phyloP scores from a whole-genome alignment of 2,329 filamentous ascomycete genomes.

The Calonectria pseudoturangicola region DNA sequence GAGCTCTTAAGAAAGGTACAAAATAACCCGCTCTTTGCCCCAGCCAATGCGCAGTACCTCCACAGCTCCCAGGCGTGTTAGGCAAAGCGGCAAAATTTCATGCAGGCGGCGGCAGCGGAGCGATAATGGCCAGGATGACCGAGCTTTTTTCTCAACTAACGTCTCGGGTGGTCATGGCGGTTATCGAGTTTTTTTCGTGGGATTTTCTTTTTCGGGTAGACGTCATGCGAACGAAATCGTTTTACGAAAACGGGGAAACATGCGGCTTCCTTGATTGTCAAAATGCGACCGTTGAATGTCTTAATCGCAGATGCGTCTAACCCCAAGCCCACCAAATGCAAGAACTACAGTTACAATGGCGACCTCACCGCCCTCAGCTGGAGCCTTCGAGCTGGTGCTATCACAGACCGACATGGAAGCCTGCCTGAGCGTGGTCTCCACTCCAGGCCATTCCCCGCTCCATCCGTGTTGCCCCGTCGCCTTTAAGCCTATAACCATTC shows the following conservation, averaged over 20 bases:
- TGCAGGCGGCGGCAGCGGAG: not conserved
- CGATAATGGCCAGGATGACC: not conserved
- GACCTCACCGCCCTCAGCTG: constrained; percentile 8
- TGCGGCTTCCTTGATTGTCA: not conserved
- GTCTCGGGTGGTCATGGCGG: constrained; percentile 19
- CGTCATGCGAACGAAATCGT: not conserved
- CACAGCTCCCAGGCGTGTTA: not conserved
- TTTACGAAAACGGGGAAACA: not conserved
- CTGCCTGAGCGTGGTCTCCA: constrained; percentile 10
- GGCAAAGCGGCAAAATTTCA: constrained; percentile 22
- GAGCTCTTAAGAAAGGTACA: constrained; percentile 1
- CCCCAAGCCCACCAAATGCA: not conserved
- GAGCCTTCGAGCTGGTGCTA: constrained; percentile 4
- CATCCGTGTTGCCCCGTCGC: constrained; percentile 17
- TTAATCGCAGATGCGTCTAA: not conserved
- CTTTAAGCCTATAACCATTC: constrained; percentile 22
- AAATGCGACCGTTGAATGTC: not conserved
- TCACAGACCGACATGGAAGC: constrained; percentile 16
- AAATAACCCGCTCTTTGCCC: not conserved
- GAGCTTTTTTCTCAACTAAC: constrained; percentile 1
- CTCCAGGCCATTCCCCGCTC: constrained; percentile 1
- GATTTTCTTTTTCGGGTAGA: not conserved
- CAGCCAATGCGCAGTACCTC: constrained; percentile 16
- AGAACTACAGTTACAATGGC: not conserved
- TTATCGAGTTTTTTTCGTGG: constrained; percentile 16